These are phyloP conservation scores for Torulaspora globosa DNA, from an alignment of 1,139 yeast genomes.

Conservation along the genomic window DNA sequence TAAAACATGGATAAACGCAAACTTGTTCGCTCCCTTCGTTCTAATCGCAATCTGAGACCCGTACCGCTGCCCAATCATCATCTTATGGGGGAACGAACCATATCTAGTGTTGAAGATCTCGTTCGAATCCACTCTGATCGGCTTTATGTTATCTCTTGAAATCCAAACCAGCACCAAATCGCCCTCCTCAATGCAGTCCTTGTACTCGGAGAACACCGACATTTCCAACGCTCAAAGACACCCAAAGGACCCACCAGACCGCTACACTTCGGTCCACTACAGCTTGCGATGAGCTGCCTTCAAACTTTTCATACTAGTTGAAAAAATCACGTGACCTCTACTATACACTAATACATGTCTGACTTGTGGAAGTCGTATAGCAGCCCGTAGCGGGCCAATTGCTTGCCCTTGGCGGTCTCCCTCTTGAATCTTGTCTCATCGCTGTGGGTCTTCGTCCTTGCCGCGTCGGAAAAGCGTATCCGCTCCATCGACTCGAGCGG, in stretches of 20 bases:
- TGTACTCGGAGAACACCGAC: slow-evolving; percentile 23
- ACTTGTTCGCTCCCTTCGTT: slow-evolving; percentile 49
- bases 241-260: neutral
- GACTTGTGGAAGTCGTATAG: slow-evolving; percentile 52
- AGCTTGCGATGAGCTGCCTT: slow-evolving; percentile 14
- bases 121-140: slow-evolving; percentile 58
- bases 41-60: slow-evolving; percentile 82
- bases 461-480: slow-evolving; percentile 61
- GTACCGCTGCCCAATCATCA: slow-evolving; percentile 75
- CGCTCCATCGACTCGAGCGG: slow-evolving; percentile 55
- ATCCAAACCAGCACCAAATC: slow-evolving; percentile 84
- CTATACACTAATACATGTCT: slow-evolving; percentile 42
- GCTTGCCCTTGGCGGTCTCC: slow-evolving; percentile 49
- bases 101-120: slow-evolving; percentile 74
- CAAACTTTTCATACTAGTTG: slow-evolving; percentile 7
- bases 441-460: slow-evolving; percentile 43
- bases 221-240: neutral
- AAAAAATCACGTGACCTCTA: slow-evolving; percentile 3
- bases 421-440: slow-evolving; percentile 39
- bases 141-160: slow-evolving; percentile 74
- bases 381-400: slow-evolving; percentile 49
- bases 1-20: slow-evolving; percentile 81
- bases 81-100: slow-evolving; percentile 79
- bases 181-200: slow-evolving; percentile 61
- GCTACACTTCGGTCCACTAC: neutral